Evolutionary conservation across 192 early-diverging fungal genomes (phyloP).

Genomic region (Umbelopsis sp.): DNA sequence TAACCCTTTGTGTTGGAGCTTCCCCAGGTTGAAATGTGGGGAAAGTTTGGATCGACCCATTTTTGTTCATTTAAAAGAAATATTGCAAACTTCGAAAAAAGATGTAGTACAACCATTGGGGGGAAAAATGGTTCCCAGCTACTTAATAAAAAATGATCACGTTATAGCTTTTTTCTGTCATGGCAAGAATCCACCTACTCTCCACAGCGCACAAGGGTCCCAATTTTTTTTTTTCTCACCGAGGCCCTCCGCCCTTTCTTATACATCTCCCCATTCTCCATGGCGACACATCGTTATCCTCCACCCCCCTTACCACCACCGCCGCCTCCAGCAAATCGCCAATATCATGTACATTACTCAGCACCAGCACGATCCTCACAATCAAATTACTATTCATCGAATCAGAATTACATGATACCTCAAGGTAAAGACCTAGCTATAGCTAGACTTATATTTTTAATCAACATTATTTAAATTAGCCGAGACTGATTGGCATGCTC

Average conservation of each 20-base stretch:
- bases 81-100: too few relatives aligned
- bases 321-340: conserved; percentile 3
- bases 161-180: background rate
- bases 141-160: background rate
- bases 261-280: background rate
- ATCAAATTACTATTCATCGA: background rate
- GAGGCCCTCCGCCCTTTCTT: background rate
- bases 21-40: background rate
- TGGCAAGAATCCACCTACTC: too few relatives aligned
- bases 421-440: background rate
- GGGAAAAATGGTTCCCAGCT: background rate
- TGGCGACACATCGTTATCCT: conserved; percentile 9
- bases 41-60: background rate
- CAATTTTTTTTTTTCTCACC: background rate
- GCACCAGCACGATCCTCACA: background rate
- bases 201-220: background rate
- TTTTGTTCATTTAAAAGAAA: background rate
- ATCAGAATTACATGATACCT: background rate
- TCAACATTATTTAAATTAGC: too few relatives aligned
- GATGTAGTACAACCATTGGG: background rate
- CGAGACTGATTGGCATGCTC: background rate
- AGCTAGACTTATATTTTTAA: background rate
- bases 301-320: conserved; percentile 9
- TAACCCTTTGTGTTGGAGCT: background rate
- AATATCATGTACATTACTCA: conserved; percentile 15